Conservation (phyloP, 345 rosid genomes). For the Corymbia maculata region DNA sequence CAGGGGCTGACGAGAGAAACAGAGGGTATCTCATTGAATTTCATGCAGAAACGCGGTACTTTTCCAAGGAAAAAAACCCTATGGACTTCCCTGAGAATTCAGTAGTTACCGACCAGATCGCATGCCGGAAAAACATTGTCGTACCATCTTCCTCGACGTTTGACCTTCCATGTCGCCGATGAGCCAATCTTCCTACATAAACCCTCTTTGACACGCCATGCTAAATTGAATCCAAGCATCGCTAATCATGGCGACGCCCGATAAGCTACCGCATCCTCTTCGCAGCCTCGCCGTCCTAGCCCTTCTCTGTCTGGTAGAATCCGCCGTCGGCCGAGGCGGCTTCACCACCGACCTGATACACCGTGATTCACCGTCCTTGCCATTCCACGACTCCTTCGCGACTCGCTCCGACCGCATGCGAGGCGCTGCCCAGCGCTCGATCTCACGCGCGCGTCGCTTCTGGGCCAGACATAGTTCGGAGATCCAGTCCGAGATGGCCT, state of each 20-base stretch:
- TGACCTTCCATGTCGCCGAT: background rate
- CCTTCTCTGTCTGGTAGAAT: background rate
- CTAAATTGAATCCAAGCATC: background rate
- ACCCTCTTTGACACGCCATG: background rate
- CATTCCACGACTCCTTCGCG: conserved; percentile 22
- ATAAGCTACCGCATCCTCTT: background rate
- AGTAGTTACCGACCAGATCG: background rate
- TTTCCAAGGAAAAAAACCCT: background rate
- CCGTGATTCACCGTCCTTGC: conserved; percentile 49
- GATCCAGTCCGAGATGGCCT: conserved; percentile 8
- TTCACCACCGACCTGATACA: conserved; percentile 36
- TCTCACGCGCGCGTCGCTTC: conserved; percentile 23
- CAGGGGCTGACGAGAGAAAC: background rate
- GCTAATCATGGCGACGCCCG: background rate
- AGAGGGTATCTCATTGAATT: background rate
- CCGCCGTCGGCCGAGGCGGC: background rate
- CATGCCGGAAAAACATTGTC: background rate
- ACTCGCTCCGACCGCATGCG: conserved; percentile 25
- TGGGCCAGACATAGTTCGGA: background rate
- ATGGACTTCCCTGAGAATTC: background rate
- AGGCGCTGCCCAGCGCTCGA: conserved; percentile 31
- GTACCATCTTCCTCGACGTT: background rate
- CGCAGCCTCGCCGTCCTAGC: background rate
- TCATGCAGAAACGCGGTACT: background rate
- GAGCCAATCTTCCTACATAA: background rate